Evolutionary conservation across 2,329 filamentous ascomycete genomes (phyloP), one percentile per base, ranked within the genome.

Genomic region (Arthrobotrys conoides): DNA sequence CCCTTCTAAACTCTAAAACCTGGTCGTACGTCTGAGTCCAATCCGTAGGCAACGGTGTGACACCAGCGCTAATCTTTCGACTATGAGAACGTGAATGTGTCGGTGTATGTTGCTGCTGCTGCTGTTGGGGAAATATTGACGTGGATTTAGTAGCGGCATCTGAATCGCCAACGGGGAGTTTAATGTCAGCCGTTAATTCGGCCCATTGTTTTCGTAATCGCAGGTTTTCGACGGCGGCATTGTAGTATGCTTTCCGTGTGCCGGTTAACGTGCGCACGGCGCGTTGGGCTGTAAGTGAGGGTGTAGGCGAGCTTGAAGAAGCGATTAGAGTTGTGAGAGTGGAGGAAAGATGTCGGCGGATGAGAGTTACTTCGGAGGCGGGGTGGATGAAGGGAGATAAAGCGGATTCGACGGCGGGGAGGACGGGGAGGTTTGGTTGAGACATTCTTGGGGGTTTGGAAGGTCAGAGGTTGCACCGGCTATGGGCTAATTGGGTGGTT

Each of bases 211-310:
- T 72, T 5, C 63, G 63, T 38, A 78, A 44, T 22, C 75, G 68
- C 10, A 68, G 46, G 48, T 78, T 72, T 51, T 78, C 75, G 55
- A 78, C 46, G 24, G 75, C 68, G 20, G 75, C 75, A 27, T 44
- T 67, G 55, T 78, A 78, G 63, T 78, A 78, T 30, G 75, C 75
- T 49, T 78, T 78, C 14, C 75, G 61, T 24, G 68, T 78, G 55
- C 75, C 75, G 18, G 75, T 78, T 36, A 78, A 64, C 14, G 44
- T 68, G 33, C 68, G 68, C 44, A 64, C 55, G 22, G 75, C 75
- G 75, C 75, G 75, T 78, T 78, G 75, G 55, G 68, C 41, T 2
- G 68, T 72, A 18, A 78, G 68, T 27, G 68, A 71, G 12, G 61
- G 73, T 24, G 68, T 68, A 16, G 68, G 63, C 0, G 67, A 48